A percentile compares a stretch with the other conserved stretches of the same genome.
These are phyloP conservation scores for Huntiella savannae DNA, from an alignment of 2,329 filamentous ascomycete genomes.

Conservation along the genomic window DNA sequence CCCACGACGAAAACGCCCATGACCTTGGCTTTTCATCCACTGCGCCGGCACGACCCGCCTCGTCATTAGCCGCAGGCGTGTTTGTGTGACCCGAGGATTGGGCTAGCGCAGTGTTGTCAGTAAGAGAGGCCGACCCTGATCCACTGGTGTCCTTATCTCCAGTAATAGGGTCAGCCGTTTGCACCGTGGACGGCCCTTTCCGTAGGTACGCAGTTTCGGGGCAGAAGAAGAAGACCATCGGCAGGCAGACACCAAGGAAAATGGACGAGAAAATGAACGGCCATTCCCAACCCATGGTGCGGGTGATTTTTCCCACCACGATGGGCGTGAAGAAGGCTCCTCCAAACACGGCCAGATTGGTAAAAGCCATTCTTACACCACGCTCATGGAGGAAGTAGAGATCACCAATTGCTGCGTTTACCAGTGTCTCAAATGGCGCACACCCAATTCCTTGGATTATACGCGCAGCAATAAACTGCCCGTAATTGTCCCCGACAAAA, in stretches of 20 bases:
- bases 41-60: no score
- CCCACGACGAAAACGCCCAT: constrained; percentile 22
- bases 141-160: not conserved
- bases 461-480: constrained; percentile 55
- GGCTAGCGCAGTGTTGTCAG: constrained; percentile 19
- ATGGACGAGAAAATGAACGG: constrained; percentile 78
- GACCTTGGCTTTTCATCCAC: no score
- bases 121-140: no score
- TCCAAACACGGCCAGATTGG: constrained; percentile 38
- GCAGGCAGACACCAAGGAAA: constrained; percentile 52
- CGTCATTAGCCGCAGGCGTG: no score
- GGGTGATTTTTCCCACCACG: constrained; percentile 72
- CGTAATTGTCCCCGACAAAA: constrained; percentile 45
- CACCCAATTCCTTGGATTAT: constrained; percentile 73
- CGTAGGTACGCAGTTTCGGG: constrained; percentile 70
- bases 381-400: constrained; percentile 75
- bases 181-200: not conserved
- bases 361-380: constrained; percentile 71
- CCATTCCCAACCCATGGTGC: constrained; percentile 63
- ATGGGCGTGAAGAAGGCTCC: constrained; percentile 56
- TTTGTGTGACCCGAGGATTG: no score
- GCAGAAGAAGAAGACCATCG: constrained; percentile 56
- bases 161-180: not conserved
- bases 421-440: constrained; percentile 74
- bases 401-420: constrained; percentile 79